Evolutionary conservation across 2,329 filamentous ascomycete species (phyloP), one percentile per base, ranked within the genome.

Genomic region (Xylaria sp.): DNA sequence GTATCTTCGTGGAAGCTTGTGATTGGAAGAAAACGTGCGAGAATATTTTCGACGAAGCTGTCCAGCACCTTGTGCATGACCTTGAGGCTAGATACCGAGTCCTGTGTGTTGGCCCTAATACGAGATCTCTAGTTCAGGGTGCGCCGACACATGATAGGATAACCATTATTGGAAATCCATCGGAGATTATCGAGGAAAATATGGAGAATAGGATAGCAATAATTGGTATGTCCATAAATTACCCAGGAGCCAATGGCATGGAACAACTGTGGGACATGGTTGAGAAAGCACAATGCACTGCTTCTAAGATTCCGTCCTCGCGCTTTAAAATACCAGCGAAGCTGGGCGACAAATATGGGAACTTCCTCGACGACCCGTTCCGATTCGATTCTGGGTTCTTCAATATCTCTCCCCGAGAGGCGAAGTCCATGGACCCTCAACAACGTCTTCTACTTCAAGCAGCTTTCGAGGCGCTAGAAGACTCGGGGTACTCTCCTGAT

Each of bases 401-500:
- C 29, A 59, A 62, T 17, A 63, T 68, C 10, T 67, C 65, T 1
- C 65, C 65, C 9, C 60, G 67, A 3, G 68, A 70, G 29, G 63
- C 67, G 8, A 62, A 60, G 25, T 68, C 60, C 2, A 69, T 68
- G 62, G 68, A 70, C 23, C 67, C 67, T 1, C 65, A 68, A 27
- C 67, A 69, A 13, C 64, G 67, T n/a, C 52, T 69, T 21, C 48
- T 67, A 3, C 59, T 70, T 2, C 63, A 62, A 29, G 57, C 58
- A 8, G 54, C 68, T 10, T 54, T 59, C 10, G 60, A 68, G 19
- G 65, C 68, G 0, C 25, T 74, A 3, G 62, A 71, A 44, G 54
- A 65, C 37, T 55, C 68, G 0, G 70, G 73, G 1, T 74, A 74
- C 37, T 67, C 66, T 51, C 64, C 67, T 7, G 63, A 70, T 31